Evolutionary conservation across 768 basidiomycete genomes (phyloP), one percentile per base, ranked within the genome.

Genomic region (Phylloporus rhodoxanthus): DNA sequence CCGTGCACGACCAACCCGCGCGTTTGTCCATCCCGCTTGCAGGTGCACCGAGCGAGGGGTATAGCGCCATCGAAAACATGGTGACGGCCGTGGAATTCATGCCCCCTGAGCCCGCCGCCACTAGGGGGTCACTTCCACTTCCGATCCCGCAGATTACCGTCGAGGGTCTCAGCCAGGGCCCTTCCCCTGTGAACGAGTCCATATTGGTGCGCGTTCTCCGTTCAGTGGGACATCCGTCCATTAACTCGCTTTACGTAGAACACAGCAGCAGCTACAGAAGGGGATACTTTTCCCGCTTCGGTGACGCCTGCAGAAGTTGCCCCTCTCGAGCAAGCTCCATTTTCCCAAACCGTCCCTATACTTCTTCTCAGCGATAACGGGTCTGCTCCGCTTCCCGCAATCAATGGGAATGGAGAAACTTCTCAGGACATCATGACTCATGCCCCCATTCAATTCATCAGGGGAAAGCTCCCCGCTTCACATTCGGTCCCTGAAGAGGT

Each of bases 351-450:
- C 10, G 41, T 54, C 13, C 29, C 65, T 51, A 69, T 72, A 38
- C 61, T 73, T 4, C 72, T 74, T 13, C 71, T 75, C 41, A 73
- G 72, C 48, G 71, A 76, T 58, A 47, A 56, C 29, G 53, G 51
- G 23, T 47, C 62, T 43, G 30, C 43, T 3, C 53, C 56, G 15
- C 48, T 42, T 42, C 50, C 47, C 34, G 41, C 32, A 1, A 47
- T 43, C 41, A 34, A 54, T 36, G 64, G 51, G 43, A 47, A 41
- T 19, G 50, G 47, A 29, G 51, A 53, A 25, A 28, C 41, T 45
- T 54, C 48, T 33, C 47, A 37, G 8, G 41, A 23, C 41, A 43
- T 20, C 39, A 45, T 61, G 20, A 63, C 60, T n/a, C 60, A 63
- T 51, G 48, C 56, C 8, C 56, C 57, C 10, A 46, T 54, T 42